A percentile compares a stretch with the other conserved stretches of the same genome.
These are phyloP conservation scores for Boletus eberwhitei DNA, from an alignment of 768 basidiomycete species.

Conservation along the genomic window DNA sequence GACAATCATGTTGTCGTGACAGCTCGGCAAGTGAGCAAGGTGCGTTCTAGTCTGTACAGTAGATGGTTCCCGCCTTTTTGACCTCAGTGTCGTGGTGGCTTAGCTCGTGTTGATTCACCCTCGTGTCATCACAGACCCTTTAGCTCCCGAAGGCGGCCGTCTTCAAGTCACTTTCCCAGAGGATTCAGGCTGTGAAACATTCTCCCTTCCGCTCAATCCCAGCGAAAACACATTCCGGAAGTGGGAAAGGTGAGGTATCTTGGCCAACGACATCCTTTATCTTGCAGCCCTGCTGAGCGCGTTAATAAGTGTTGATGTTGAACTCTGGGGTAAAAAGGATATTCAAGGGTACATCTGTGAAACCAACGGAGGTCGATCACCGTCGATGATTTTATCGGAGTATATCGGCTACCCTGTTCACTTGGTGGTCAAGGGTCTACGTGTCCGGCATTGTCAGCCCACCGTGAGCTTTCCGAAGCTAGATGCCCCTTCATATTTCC, in stretches of 20 bases:
- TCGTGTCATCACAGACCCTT: constrained; percentile 44
- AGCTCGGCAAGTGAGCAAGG: constrained; percentile 63
- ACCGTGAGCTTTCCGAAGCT: constrained; percentile 57
- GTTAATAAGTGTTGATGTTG: constrained; percentile 47
- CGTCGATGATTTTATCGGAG: constrained; percentile 54
- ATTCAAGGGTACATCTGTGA: constrained; percentile 69
- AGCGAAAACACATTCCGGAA: constrained; percentile 41
- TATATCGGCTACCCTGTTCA: constrained; percentile 62
- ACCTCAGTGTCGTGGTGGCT: neutral
- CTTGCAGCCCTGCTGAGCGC: neutral
- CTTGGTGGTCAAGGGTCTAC: constrained; percentile 65
- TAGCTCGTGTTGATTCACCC: constrained; percentile 72
- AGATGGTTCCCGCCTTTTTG: neutral
- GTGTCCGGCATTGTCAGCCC: constrained; percentile 46
- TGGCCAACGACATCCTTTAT: neutral
- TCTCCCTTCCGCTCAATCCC: constrained; percentile 59
- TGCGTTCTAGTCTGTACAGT: constrained; percentile 16
- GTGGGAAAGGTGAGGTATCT: constrained; percentile 55
- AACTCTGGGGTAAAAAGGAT: constrained; percentile 43
- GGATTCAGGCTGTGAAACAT: constrained; percentile 52
- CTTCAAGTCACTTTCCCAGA: constrained; percentile 60
- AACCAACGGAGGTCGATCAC: constrained; percentile 38
- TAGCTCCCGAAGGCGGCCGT: constrained; percentile 43
- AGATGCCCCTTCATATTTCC: constrained; percentile 52
- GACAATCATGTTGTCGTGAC: constrained; percentile 55